Evolutionary conservation across 2,329 filamentous ascomycete genomes (phyloP).

Genomic region (Xylariaceae sp.): DNA sequence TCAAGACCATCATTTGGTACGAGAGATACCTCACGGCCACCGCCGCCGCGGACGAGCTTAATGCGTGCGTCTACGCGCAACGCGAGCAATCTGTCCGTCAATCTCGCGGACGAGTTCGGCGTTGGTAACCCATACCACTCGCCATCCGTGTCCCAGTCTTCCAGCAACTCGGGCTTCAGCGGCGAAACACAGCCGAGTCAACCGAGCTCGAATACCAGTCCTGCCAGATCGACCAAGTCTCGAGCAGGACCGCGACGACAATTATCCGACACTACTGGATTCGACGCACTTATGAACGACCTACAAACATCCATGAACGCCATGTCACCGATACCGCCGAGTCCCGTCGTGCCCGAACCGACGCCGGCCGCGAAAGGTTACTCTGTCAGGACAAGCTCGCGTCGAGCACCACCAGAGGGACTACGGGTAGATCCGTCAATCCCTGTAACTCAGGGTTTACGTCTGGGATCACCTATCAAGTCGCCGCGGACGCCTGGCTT

Average conservation of each 20-base stretch:
- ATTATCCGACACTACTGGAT: constrained; percentile 35
- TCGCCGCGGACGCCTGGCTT: constrained; percentile 16
- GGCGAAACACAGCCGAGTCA: constrained; percentile 41
- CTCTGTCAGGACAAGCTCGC: constrained; percentile 3
- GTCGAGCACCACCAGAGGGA: constrained; percentile 10
- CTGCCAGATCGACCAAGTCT: constrained; percentile 35
- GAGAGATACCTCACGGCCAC: constrained; percentile 43
- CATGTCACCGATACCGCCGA: constrained; percentile 24
- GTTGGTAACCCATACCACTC: constrained; percentile 57
- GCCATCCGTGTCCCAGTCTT: constrained; percentile 56
- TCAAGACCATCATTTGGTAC: constrained; percentile 36
- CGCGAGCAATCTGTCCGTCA: constrained; percentile 36
- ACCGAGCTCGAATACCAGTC: constrained; percentile 55
- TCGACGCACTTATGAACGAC: constrained; percentile 45
- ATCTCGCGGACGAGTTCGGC: constrained; percentile 54
- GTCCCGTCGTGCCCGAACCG: constrained; percentile 12
- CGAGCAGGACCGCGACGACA: constrained; percentile 27
- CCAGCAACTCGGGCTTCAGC: constrained; percentile 54
- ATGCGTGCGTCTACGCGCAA: constrained; percentile 34
- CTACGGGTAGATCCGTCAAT: constrained; percentile 26
- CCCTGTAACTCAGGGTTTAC: constrained; percentile 10
- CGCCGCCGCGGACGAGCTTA: constrained; percentile 44
- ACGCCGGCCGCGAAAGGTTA: constrained; percentile 8
- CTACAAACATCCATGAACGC: constrained; percentile 44
- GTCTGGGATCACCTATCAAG: constrained; percentile 13